A percentile compares a stretch with the other conserved stretches of the same genome.
phyloP scores from a whole-genome alignment of 163 green algal species.

The Scenedesmus sp. region DNA sequence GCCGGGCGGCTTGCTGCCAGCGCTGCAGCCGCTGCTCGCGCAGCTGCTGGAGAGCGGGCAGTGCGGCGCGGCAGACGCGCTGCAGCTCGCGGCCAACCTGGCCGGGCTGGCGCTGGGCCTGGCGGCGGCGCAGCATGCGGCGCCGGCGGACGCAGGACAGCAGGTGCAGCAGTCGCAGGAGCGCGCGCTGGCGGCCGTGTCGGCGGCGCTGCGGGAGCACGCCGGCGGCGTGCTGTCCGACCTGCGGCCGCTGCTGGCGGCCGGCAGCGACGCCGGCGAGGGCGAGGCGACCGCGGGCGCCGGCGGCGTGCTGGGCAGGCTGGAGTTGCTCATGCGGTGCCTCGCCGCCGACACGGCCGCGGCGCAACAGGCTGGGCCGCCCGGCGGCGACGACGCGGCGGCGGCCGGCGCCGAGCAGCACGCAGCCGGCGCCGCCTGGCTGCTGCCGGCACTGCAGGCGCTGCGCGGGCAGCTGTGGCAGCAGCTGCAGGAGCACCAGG shows the following conservation, averaged over 20 bases:
- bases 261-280: too few species aligned
- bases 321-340: conserved; percentile 4
- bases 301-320: neutral
- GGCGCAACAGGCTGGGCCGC: too few species aligned
- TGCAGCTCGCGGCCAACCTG: conserved; percentile 20
- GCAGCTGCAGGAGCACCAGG: conserved; percentile 30
- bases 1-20: neutral
- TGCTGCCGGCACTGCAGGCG: neutral
- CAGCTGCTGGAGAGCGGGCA: conserved; percentile 6
- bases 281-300: too few species aligned
- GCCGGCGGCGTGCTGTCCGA: neutral
- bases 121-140: neutral
- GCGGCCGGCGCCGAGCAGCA: too few species aligned
- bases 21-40: conserved; percentile 16
- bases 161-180: conserved; percentile 8
- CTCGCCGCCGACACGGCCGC: neutral
- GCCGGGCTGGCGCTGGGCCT: neutral
- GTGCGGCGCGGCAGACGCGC: neutral
- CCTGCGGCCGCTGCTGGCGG: too few species aligned
- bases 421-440: conserved; percentile 12
- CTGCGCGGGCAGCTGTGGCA: conserved; percentile 24
- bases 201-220: conserved; percentile 19
- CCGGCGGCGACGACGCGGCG: too few species aligned
- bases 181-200: neutral
- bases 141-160: too few species aligned